Evolutionary conservation across 2,329 filamentous ascomycete genomes (phyloP).

Genomic region (Colletotrichum simmondsii): DNA sequence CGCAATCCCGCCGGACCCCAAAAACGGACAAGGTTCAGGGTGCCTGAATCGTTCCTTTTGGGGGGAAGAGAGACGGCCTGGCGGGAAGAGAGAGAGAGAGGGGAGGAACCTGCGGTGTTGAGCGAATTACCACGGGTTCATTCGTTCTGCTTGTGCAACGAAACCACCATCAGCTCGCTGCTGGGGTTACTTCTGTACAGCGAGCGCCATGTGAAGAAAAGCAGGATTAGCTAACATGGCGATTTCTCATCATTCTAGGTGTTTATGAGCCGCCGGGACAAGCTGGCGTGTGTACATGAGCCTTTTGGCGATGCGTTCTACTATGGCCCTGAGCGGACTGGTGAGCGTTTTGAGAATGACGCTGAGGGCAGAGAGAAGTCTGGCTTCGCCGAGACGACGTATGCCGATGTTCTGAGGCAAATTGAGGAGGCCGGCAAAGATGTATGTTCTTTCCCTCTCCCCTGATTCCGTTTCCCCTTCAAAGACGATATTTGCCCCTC

Average conservation of each 20-base stretch:
- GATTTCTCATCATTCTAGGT: slow-evolving; percentile 65
- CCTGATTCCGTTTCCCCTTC: slow-evolving; percentile 26
- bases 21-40: slow-evolving; percentile 31
- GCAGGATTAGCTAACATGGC: slow-evolving; percentile 13
- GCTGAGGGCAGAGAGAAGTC: slow-evolving; percentile 63
- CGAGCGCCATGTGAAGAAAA: background rate
- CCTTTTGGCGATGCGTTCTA: slow-evolving; percentile 98
- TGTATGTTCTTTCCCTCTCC: slow-evolving; percentile 61
- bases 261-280: slow-evolving; percentile 93
- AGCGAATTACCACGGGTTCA: background rate
- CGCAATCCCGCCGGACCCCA: slow-evolving; percentile 11
- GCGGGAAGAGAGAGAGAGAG: background rate
- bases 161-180: background rate
- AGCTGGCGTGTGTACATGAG: slow-evolving; percentile 87
- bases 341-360: slow-evolving; percentile 81
- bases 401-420: slow-evolving; percentile 79
- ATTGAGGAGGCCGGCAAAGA: slow-evolving; percentile 79
- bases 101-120: background rate
- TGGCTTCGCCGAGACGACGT: slow-evolving; percentile 78
- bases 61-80: background rate
- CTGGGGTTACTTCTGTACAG: background rate
- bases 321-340: slow-evolving; percentile 90
- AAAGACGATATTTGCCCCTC: slow-evolving; percentile 34
- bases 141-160: background rate
- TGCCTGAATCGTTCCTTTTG: slow-evolving; percentile 14